Base-by-base conservation (phyloP, 176 grass and related monocot genomes). In the Rhynchospora breviuscula region DNA sequence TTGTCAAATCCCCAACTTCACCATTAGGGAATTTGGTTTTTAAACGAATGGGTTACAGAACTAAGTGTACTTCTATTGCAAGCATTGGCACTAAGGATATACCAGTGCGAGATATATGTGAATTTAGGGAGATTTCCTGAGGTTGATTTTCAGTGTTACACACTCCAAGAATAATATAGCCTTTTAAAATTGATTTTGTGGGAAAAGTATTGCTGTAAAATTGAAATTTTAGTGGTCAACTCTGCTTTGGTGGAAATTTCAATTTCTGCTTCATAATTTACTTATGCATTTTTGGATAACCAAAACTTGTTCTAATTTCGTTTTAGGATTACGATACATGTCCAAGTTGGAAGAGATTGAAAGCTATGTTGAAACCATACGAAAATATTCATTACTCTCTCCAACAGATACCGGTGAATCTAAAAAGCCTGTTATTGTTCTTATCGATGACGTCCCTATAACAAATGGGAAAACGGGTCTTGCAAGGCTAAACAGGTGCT, bases 301-400 rank as follows among this genome's bases (percentile, higher is more conserved):
- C 70, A 47, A 12, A 60, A 78, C 17, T 83, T 46, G 64, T 64
- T 51, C 90, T 82, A 64, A 80, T 58, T 75, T 68, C 21, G 75
- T 86, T 85, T 78, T 79, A 98, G 95, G 89, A 71, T 79, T 98
- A 71, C 81, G 61, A 22, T 98, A 98, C 85, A 71, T 90, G 68
- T 98, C 95, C 58, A 98, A 98, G 87, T 88, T 98, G 90, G 92
- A 98, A 85, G 95, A 98, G 85, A 94, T 98, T 79, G 92, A 91
- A 83, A 93, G 78, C 79, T 98, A 93, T 79, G 81, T 91, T 2
- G 91, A 98, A 79, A 98, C 80, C 88, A 94, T 88, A 90, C 86
- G 92, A 78, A 98, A 94, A 79, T 94, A 94, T 82, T 79, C 95
- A 76, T 68, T 91, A 60, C 95, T 97, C 88, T 85, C 82, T 87